phyloP scores from a whole-genome alignment of 768 basidiomycete genomes.

The Tulasnella sp. region DNA sequence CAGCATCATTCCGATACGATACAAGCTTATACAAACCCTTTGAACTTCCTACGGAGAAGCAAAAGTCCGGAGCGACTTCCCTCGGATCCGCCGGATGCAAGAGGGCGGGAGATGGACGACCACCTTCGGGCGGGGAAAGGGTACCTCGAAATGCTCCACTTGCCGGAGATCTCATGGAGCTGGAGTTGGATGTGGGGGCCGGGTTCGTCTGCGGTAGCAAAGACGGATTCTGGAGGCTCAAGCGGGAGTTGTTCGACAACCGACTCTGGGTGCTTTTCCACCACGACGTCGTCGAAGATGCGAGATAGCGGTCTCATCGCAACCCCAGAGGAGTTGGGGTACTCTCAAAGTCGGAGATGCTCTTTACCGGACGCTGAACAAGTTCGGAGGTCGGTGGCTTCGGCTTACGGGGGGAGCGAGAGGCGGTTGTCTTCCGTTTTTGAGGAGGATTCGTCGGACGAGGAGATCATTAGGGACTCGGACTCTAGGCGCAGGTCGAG shows the following conservation, averaged over 20 bases:
- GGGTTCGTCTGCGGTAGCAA: not conserved
- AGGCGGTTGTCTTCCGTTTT: not conserved
- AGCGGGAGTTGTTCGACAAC: not conserved
- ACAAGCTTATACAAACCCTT: not conserved
- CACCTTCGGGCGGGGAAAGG: not conserved
- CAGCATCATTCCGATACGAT: not conserved
- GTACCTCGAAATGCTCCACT: not conserved
- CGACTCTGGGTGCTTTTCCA: not conserved
- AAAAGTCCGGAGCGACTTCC: not conserved
- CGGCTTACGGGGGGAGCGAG: not conserved
- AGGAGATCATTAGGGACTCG: not conserved
- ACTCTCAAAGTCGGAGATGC: not conserved
- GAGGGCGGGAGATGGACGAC: not conserved
- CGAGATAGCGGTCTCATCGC: not conserved
- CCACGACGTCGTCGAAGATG: not conserved
- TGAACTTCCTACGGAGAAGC: conserved; percentile 1
- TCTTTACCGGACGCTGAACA: not conserved
- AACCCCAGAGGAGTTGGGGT: not conserved
- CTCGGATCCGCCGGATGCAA: not conserved
- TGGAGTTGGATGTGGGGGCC: not conserved
- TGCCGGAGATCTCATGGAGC: not conserved
- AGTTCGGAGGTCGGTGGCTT: not conserved
- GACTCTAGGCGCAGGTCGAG: not conserved
- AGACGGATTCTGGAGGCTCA: not conserved
- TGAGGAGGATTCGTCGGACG: not conserved